These are phyloP conservation scores for Rhodotorula mucilaginosa DNA, from an alignment of 1,284 basidiomycete genomes.

Conservation along the genomic window DNA sequence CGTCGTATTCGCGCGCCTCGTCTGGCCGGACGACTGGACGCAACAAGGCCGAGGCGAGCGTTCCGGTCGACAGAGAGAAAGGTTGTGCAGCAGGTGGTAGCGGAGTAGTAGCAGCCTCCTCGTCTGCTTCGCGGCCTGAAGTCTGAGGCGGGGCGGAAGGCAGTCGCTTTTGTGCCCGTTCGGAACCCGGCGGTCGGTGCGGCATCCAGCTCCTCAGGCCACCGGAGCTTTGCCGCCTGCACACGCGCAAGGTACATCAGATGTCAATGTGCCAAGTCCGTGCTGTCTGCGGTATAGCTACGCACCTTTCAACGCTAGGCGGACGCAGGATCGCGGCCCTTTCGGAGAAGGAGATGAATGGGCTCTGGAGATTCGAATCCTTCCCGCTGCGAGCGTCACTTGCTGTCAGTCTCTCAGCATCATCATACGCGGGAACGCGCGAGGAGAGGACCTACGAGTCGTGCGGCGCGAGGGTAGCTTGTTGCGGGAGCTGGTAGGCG, in stretches of 20 bases:
- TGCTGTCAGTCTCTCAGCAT: neutral
- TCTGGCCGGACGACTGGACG: constrained; percentile 62
- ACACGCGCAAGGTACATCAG: no score
- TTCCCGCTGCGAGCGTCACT: no score
- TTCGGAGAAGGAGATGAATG: neutral
- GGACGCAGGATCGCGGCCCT: neutral
- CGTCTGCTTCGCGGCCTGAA: no score
- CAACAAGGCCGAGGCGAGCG: constrained; percentile 63
- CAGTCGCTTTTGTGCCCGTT: constrained; percentile 1
- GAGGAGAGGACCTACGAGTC: neutral
- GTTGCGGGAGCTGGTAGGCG: constrained; percentile 48
- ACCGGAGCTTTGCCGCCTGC: neutral
- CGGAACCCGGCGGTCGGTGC: neutral
- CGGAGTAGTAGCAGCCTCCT: no score
- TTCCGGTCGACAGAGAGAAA: constrained; percentile 56
- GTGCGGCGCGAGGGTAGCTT: neutral
- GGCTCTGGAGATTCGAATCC: neutral
- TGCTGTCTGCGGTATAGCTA: neutral
- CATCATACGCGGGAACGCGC: neutral
- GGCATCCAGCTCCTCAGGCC: constrained; percentile 24
- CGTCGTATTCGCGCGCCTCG: constrained; percentile 75
- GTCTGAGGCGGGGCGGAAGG: constrained; percentile 40
- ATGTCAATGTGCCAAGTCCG: neutral
- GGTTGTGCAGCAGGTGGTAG: neutral
- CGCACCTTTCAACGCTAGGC: neutral